phyloP scores from a whole-genome alignment of 1,284 basidiomycete genomes.

The Earliella scabrosa region DNA sequence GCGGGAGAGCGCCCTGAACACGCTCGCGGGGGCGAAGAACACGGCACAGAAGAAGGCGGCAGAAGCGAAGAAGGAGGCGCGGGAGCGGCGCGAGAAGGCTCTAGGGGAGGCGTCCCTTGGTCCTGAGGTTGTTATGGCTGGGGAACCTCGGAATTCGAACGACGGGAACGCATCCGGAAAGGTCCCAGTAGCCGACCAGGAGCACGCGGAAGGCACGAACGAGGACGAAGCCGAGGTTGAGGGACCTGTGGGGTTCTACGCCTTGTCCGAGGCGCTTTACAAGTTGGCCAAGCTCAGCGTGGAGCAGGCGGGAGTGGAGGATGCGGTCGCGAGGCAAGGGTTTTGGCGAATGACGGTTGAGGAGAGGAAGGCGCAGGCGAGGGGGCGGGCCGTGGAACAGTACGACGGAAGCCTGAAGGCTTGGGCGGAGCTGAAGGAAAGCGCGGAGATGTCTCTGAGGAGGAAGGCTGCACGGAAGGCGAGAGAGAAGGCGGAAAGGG shows the following conservation, averaged over 20 bases:
- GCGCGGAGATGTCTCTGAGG: neutral
- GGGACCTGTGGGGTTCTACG: neutral
- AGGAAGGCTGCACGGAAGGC: neutral
- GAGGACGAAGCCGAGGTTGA: neutral
- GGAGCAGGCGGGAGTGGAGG: neutral
- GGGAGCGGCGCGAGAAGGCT: neutral
- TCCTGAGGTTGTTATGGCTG: no score
- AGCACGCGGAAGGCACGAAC: neutral
- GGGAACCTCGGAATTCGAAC: no score
- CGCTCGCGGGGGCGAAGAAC: neutral
- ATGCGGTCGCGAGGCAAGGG: neutral
- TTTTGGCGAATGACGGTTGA: neutral
- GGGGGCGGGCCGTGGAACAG: slow-evolving; percentile 3
- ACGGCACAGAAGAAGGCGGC: neutral
- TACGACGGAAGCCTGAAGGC: slow-evolving; percentile 6
- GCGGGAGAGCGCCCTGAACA: slow-evolving; percentile 1
- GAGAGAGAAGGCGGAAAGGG: neutral
- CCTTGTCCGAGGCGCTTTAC: slow-evolving; percentile 6
- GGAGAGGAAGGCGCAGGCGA: neutral
- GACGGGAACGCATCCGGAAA: neutral
- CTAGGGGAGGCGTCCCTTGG: no score
- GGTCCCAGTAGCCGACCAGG: no score
- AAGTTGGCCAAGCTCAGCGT: slow-evolving; percentile 2
- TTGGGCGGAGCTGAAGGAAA: neutral
- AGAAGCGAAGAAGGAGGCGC: neutral